These are phyloP conservation scores for Dryas alaskensis DNA, from an alignment of 306 rosid species.

Conservation along the genomic window DNA sequence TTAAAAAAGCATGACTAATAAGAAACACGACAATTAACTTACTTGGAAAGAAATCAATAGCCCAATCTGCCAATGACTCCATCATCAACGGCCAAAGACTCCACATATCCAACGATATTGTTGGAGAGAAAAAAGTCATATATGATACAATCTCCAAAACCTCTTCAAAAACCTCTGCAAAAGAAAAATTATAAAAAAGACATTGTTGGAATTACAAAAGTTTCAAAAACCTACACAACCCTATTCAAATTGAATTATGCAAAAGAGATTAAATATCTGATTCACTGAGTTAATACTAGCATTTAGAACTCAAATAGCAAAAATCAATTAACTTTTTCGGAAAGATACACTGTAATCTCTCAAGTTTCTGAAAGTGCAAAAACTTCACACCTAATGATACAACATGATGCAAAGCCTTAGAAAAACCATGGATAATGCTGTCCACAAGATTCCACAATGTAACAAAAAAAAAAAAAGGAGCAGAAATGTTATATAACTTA, in stretches of 20 bases:
- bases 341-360: background rate
- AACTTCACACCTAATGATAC: no score
- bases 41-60: conserved; percentile 93
- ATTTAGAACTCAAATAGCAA: background rate
- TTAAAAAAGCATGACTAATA: background rate
- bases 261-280: no score
- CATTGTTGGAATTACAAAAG: background rate
- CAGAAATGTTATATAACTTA: no score
- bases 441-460: no score
- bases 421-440: background rate
- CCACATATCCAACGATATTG: conserved; percentile 95
- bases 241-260: no score
- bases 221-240: no score
- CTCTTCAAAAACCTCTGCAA: conserved; percentile 97
- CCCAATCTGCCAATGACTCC: conserved; percentile 91
- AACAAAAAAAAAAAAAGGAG: no score
- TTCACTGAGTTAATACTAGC: background rate
- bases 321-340: background rate
- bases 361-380: background rate
- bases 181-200: conserved; percentile 8
- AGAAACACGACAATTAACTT: conserved; percentile 21
- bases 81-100: conserved; percentile 97
- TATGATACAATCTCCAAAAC: conserved; percentile 94
- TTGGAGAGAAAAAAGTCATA: conserved; percentile 92
- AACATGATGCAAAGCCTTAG: background rate